Base-by-base conservation (phyloP, 352 stramenopile species). In the Globisporangium nunn region DNA sequence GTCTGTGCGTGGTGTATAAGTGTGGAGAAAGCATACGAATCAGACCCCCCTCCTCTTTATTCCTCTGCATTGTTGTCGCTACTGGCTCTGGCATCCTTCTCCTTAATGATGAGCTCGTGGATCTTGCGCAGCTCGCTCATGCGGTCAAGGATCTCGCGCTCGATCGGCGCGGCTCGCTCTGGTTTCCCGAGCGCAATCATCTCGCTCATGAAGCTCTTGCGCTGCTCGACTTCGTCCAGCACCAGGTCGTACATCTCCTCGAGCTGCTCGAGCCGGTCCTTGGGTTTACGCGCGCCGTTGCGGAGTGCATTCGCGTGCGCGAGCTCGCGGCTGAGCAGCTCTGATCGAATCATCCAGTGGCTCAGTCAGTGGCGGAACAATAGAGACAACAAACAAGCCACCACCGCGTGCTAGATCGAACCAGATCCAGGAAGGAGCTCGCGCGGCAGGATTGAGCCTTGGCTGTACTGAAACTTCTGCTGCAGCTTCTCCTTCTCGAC, bases 401-500 rank as follows among this genome's bases (percentile, higher is more conserved):
- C 7, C 37, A 43, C 11, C 10, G 2, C 2, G 11, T 17, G 37
- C 10, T 17, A 12, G 5, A 12, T 10, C 50, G 31, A 54, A 90
- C 81, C 75, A 30, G 82, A 66, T 67, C 80, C 80, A n/a, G 82
- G 82, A 3, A 93, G 61, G 6, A 93, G 61, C 35, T 91, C 74
- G 0, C 68, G 64, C 5, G 82, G 82, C n/a, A 93, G 60, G 56
- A 93, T 93, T 0, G 57, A 79, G 5, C 82, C 82, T 3, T 63
- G 65, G 1, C 74, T 74, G 64, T 86, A 93, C 28, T 80, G 81
- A 44, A 93, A 91, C 6, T 77, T 58, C 48, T 93, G 80, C 57
- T 93, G 82, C 12, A 93, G 70, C 57, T 89, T 93, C 52, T 93
- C 80, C 55, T 93, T 93, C 47, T 93, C 80, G 37, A 87, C 72